Base-by-base conservation (phyloP, 306 rosid genomes). In the Arachis hypogaea region DNA sequence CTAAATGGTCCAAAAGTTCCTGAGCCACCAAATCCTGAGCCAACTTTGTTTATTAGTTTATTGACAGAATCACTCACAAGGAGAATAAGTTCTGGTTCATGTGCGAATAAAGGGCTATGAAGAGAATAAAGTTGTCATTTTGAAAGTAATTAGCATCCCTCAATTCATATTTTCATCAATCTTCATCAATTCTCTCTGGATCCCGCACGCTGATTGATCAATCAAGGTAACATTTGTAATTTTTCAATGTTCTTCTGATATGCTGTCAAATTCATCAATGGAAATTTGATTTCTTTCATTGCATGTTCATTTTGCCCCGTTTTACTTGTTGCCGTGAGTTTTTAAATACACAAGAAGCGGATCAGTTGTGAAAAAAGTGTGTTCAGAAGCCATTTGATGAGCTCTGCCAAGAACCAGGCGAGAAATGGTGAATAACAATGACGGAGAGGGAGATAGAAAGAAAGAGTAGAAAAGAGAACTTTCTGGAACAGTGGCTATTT, bases 41-140 rank as follows among this genome's bases (percentile, higher is more conserved):
- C 14, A 43, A 5, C 1, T 5, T 50, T 11, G n/a, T 50, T 50
- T 11, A 11, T 50, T 11, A 4, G 12, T 14, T 69, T 69, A 54
- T 10, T 1, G 10, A 7, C 14, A 36, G 51, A 33, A 52, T 71
- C 45, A 43, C 5, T 43, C 46, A 43, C 0, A 46, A 5, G 3
- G 43, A 63, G 71, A 52, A 74, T 63, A 74, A 44, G 9, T 64
- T 44, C 28, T 40, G 30, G 12, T 63, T 9, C 6, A 3, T 30
- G 45, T 5, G 8, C 16, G 59, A 47, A 49, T 50, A 30, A 66
- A 66, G 67, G 51, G 46, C 47, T 73, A 59, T 51, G 75, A 40
- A 59, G 55, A 49, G 82, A 72, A 82, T 77, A 73, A 82, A 61
- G 82, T 9, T 45, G 46, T 8, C 51, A 1, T 59, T 22, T 22